Evolutionary conservation across 768 basidiomycete species (phyloP).

Genomic region (Auricularia heimuer): DNA sequence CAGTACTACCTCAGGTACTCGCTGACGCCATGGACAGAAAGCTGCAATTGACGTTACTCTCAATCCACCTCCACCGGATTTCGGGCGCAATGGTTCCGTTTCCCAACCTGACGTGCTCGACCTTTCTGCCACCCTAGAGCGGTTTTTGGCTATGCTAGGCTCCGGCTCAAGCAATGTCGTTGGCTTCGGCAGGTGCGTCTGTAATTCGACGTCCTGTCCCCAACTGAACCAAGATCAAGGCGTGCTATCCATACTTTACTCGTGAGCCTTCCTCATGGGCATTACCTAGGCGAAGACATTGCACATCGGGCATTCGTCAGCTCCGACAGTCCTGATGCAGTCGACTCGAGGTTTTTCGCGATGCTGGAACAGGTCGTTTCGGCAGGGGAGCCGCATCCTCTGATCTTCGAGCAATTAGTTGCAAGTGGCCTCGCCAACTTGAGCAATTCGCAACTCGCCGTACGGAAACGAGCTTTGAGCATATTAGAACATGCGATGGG

Average conservation of each 20-base stretch:
- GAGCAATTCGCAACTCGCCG: slow-evolving; percentile 52
- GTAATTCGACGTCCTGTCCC: not conserved
- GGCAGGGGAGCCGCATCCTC: slow-evolving; percentile 41
- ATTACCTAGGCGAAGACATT: slow-evolving; percentile 50
- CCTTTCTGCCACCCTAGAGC: slow-evolving; percentile 44
- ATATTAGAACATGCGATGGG: slow-evolving; percentile 67
- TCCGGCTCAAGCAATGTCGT: slow-evolving; percentile 43
- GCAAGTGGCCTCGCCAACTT: slow-evolving; percentile 80
- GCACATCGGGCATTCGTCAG: slow-evolving; percentile 61
- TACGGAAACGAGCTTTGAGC: slow-evolving; percentile 68
- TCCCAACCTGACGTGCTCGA: slow-evolving; percentile 40
- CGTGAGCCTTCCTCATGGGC: slow-evolving; percentile 42
- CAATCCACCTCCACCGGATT: not conserved
- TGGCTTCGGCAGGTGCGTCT: slow-evolving; percentile 52
- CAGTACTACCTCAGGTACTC: not conserved
- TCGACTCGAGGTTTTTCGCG: slow-evolving; percentile 64
- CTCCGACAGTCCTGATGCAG: slow-evolving; percentile 41
- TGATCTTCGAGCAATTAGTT: slow-evolving; percentile 62
- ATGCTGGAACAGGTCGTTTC: slow-evolving; percentile 63
- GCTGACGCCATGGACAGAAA: not conserved
- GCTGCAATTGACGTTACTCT: not conserved
- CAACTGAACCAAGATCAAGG: slow-evolving; percentile 31
- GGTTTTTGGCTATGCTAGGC: slow-evolving; percentile 59
- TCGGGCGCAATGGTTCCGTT: not conserved
- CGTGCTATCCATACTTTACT: slow-evolving; percentile 68